phyloP scores from a whole-genome alignment of 75 land plant genomes.

The Ceratopteris richardii region DNA sequence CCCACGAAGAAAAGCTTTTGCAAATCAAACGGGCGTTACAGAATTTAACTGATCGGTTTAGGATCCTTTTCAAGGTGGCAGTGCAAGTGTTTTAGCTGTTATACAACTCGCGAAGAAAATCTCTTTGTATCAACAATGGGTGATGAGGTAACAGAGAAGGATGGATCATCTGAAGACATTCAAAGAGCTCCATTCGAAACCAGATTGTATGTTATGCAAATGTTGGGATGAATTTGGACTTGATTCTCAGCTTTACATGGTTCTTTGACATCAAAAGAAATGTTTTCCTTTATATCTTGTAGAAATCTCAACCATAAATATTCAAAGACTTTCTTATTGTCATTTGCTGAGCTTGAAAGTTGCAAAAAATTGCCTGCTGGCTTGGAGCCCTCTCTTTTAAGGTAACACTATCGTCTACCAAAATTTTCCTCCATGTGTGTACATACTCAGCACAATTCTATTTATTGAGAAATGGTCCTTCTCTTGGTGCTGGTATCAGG shows the following conservation, averaged over 20 bases:
- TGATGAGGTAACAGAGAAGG: not conserved
- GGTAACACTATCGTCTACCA: conserved; percentile 29
- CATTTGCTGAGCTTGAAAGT: conserved; percentile 47
- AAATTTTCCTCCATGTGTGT: not conserved
- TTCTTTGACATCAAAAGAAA: not conserved
- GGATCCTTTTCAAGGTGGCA: too few species aligned
- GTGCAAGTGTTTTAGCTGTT: too few species aligned
- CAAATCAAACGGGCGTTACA: too few species aligned
- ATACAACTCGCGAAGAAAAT: too few species aligned
- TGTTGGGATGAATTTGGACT: not conserved
- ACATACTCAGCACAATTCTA: too few species aligned
- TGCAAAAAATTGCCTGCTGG: conserved; percentile 63
- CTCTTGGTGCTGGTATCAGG: not conserved
- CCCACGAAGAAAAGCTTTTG: too few species aligned
- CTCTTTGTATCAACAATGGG: not conserved
- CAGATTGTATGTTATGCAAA: too few species aligned
- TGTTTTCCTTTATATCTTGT: not conserved
- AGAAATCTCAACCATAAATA: conserved; percentile 42
- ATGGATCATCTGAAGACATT: not conserved
- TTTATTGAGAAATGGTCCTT: too few species aligned
- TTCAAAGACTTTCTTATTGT: conserved; percentile 61
- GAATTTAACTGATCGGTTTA: too few species aligned
- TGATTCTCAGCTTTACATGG: not conserved
- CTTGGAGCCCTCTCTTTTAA: conserved; percentile 49
- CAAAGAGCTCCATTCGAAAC: not conserved